Conservation (phyloP, 2,329 filamentous ascomycete genomes). For the Tympanopsis confertula region DNA sequence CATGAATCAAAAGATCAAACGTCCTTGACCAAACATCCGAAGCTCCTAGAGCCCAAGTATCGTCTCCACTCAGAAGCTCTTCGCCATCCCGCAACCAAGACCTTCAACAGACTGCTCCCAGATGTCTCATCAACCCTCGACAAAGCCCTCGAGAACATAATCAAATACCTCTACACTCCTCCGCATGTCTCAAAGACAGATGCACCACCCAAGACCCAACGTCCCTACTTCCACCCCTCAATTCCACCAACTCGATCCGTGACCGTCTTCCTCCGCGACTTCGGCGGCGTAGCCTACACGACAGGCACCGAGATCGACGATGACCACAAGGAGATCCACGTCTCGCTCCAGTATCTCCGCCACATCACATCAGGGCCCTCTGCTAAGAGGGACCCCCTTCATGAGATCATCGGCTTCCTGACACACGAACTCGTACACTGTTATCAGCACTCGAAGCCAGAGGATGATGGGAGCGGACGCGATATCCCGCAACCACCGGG, state of each 20-base stretch:
- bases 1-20: too few species aligned
- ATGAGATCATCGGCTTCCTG: constrained; percentile 44
- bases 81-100: constrained; percentile 27
- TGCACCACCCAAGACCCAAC: constrained; percentile 3
- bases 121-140: constrained; percentile 32
- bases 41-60: background rate
- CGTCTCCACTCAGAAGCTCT: constrained; percentile 23
- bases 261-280: constrained; percentile 42
- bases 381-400: constrained; percentile 3
- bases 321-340: constrained; percentile 54
- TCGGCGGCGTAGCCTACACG: constrained; percentile 51
- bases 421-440: constrained; percentile 57
- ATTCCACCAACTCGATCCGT: constrained; percentile 47
- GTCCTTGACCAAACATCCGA: too few species aligned
- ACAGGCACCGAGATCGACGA: constrained; percentile 44
- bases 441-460: constrained; percentile 42
- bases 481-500: constrained; percentile 22
- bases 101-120: constrained; percentile 38
- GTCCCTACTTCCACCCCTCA: constrained; percentile 15
- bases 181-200: constrained; percentile 5
- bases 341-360: constrained; percentile 43
- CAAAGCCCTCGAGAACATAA: constrained; percentile 37
- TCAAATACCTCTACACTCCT: constrained; percentile 37
- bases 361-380: constrained; percentile 24
- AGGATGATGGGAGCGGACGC: constrained; percentile 6